A percentile compares a stretch with the other conserved stretches of the same genome.
Evolutionary conservation across 768 basidiomycete species (phyloP).

Genomic region (Floccularia luteovirens): DNA sequence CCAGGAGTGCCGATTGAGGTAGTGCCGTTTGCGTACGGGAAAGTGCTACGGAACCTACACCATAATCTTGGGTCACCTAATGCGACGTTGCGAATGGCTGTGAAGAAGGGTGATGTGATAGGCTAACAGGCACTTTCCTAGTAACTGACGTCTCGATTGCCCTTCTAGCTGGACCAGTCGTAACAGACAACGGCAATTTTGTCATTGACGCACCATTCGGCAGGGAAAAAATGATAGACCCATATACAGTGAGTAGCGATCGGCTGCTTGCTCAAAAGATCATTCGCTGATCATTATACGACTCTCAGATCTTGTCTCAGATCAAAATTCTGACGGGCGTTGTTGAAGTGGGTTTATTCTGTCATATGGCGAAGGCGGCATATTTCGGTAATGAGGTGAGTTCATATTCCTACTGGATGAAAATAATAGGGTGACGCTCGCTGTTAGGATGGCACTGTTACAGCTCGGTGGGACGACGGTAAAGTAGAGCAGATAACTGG

Average conservation of each 20-base stretch:
- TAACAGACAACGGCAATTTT: constrained; percentile 96
- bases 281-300: not conserved
- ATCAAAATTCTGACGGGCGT: constrained; percentile 97
- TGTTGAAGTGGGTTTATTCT: constrained; percentile 98
- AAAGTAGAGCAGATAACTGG: constrained; percentile 10
- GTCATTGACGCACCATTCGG: constrained; percentile 94
- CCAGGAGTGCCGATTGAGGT: constrained; percentile 96
- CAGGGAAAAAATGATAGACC: constrained; percentile 57
- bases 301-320: constrained; percentile 55
- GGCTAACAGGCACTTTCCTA: constrained; percentile 1
- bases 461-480: constrained; percentile 50
- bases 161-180: constrained; percentile 80
- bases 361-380: constrained; percentile 87
- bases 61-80: constrained; percentile 54
- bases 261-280: not conserved
- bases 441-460: constrained; percentile 61
- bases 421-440: constrained; percentile 1
- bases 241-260: constrained; percentile 39
- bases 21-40: constrained; percentile 91
- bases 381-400: constrained; percentile 88
- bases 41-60: constrained; percentile 69
- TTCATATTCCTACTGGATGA: not conserved
- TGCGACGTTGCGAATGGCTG: constrained; percentile 87
- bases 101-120: constrained; percentile 65
- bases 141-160: not conserved